phyloP scores from a whole-genome alignment of 139 green algal species.

The Penium margaritaceum region DNA sequence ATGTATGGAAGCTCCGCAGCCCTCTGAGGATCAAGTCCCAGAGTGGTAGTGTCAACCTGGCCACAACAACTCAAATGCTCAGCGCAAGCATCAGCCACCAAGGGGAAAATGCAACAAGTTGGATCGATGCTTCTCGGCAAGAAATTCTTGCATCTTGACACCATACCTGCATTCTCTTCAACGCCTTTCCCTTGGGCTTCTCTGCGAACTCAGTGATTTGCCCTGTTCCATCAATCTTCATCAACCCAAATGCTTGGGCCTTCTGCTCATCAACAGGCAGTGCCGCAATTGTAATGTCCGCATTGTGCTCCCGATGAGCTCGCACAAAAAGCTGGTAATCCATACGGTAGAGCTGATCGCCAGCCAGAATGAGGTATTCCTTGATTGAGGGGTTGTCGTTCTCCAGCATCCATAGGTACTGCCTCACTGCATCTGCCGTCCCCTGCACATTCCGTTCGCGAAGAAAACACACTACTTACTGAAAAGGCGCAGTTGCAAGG shows the following conservation, averaged over 20 bases:
- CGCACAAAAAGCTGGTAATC: slow-evolving; percentile 94
- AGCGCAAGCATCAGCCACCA: too few relatives aligned
- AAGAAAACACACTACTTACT: too few relatives aligned
- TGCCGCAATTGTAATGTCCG: slow-evolving; percentile 96
- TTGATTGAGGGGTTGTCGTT: slow-evolving; percentile 81
- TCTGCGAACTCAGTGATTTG: slow-evolving; percentile 90
- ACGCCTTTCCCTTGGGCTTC: slow-evolving; percentile 89
- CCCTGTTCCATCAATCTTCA: slow-evolving; percentile 93
- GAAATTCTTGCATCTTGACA: too few relatives aligned
- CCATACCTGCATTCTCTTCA: slow-evolving; percentile 75
- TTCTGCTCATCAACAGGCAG: slow-evolving; percentile 84
- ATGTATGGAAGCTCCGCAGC: slow-evolving; percentile 90
- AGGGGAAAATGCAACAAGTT: too few relatives aligned
- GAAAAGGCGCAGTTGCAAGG: too few relatives aligned
- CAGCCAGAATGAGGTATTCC: slow-evolving; percentile 96
- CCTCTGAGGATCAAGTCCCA: slow-evolving; percentile 71
- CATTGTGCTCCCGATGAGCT: slow-evolving; percentile 72
- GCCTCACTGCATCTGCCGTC: slow-evolving; percentile 93
- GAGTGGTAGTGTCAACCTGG: slow-evolving; percentile 86
- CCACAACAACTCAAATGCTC: too few relatives aligned
- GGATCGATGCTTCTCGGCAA: too few relatives aligned
- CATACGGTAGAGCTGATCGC: slow-evolving; percentile 99
- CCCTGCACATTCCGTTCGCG: too few relatives aligned
- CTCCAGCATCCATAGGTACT: slow-evolving; percentile 99
- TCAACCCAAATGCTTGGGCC: slow-evolving; percentile 87